Evolutionary conservation across 306 rosid genomes (phyloP).

Genomic region (Vachellia collinsii): DNA sequence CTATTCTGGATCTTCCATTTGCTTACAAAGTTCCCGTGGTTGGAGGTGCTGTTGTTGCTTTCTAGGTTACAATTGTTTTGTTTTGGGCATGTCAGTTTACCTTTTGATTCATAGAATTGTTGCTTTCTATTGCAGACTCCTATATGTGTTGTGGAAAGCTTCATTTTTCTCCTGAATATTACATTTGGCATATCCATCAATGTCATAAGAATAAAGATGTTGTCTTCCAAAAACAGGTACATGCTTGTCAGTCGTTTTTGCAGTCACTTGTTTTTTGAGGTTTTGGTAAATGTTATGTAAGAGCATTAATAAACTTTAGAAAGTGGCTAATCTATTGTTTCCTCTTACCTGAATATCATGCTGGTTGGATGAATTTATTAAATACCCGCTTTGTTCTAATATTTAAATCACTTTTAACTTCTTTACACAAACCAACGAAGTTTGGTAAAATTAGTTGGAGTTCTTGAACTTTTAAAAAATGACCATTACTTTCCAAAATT

Average conservation of each 20-base stretch:
- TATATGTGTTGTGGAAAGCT: constrained; percentile 49
- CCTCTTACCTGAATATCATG: neutral
- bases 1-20: constrained; percentile 55
- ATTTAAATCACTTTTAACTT: neutral
- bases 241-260: constrained; percentile 24
- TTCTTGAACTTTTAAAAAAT: neutral
- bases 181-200: constrained; percentile 68
- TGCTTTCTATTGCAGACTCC: constrained; percentile 53
- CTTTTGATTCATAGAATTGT: constrained; percentile 8
- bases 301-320: constrained; percentile 16
- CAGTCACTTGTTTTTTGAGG: constrained; percentile 26
- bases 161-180: constrained; percentile 56
- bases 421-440: neutral
- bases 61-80: constrained; percentile 20
- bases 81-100: constrained; percentile 10
- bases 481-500: neutral
- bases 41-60: constrained; percentile 53
- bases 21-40: constrained; percentile 47
- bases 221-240: constrained; percentile 65
- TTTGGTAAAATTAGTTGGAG: neutral
- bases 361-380: neutral
- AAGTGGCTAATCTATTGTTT: constrained; percentile 20
- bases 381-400: neutral
- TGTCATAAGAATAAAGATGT: constrained; percentile 60
- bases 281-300: constrained; percentile 11